Base-by-base conservation (phyloP, 1,284 basidiomycete genomes). In the Rhizoctonia solani region DNA sequence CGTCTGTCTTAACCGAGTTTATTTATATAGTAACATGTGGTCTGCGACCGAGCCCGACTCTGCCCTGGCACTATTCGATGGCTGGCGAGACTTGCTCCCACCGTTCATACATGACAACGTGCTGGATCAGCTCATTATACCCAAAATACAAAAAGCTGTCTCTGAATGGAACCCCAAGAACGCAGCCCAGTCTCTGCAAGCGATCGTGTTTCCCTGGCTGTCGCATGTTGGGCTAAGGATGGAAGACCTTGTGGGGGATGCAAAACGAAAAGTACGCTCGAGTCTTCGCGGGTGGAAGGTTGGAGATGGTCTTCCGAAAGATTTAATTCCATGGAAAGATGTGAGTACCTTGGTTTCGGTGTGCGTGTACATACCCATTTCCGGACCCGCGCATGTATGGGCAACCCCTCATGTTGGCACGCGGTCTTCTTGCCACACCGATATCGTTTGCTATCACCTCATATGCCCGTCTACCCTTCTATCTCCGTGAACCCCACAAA, bases 191-290 rank as follows among this genome's bases (percentile, higher is more conserved):
- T 79, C 90, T 0, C 78, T 99, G 55, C 90, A 92, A 63, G 81
- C 85, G 1, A 83, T 99, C 39, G 85, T 99, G 0, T 97, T 99
- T 77, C 97, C 97, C 2, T 99, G 97, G 97, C 78, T 99, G 52
- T 92, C 94, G 0, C 83, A 93, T 72, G 82, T 98, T 3, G 93
- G 91, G 0, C 78, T 90, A 21, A 81, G 93, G 50, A 79, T 93
- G 70, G 90, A 93, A 67, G 86, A 87, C 13, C 79, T 98, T 5
- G 77, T 99, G 8, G 88, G 87, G 14, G 93, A 96, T 69, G 90
- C 93, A 3, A 88, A 88, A 73, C 82, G 95, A 70, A 92, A 95
- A 74, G 80, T 99, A 59, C 89, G 92, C 75, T 84, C 83, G 56
- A 77, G 91, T 58, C 79, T 99, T 67, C 85, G 93, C 63, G 78